Percentiles rank a stretch among this genome's conserved stretches.
These are phyloP conservation scores for Omphalotus guepiniiformis DNA, from an alignment of 768 basidiomycete species.

Conservation along the genomic window DNA sequence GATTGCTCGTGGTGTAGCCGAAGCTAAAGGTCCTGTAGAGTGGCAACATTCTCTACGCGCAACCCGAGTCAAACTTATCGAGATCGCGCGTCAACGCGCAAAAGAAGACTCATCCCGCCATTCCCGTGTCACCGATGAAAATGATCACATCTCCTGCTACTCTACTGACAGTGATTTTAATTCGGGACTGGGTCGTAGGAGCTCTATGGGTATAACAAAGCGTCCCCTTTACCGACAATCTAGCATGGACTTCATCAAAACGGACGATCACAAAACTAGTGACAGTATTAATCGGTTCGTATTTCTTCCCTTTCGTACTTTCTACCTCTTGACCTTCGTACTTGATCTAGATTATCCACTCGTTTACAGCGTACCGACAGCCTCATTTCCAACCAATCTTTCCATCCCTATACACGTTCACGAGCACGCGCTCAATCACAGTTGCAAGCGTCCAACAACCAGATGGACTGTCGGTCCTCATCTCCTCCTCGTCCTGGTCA, in stretches of 20 bases:
- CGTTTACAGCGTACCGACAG: constrained; percentile 65
- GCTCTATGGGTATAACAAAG: constrained; percentile 26
- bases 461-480: constrained; percentile 29
- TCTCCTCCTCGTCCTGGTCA: constrained; percentile 35
- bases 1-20: constrained; percentile 71
- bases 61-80: constrained; percentile 78
- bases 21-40: constrained; percentile 70
- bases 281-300: constrained; percentile 62
- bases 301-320: constrained; percentile 7
- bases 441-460: constrained; percentile 2
- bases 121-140: constrained; percentile 44
- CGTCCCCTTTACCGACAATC: constrained; percentile 75
- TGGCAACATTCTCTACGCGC: constrained; percentile 84
- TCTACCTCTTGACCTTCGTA: constrained; percentile 13
- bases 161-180: constrained; percentile 38
- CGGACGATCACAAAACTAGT: constrained; percentile 45
- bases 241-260: constrained; percentile 82
- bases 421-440: constrained; percentile 32
- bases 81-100: constrained; percentile 65
- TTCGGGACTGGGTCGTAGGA: constrained; percentile 32
- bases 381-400: constrained; percentile 41
- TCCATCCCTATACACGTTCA: constrained; percentile 53
- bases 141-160: constrained; percentile 24
- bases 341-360: constrained; percentile 49
- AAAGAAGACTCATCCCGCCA: constrained; percentile 42